These are phyloP conservation scores for Backusella liffmaniae DNA, from an alignment of 192 early-diverging fungal genomes.

Conservation along the genomic window DNA sequence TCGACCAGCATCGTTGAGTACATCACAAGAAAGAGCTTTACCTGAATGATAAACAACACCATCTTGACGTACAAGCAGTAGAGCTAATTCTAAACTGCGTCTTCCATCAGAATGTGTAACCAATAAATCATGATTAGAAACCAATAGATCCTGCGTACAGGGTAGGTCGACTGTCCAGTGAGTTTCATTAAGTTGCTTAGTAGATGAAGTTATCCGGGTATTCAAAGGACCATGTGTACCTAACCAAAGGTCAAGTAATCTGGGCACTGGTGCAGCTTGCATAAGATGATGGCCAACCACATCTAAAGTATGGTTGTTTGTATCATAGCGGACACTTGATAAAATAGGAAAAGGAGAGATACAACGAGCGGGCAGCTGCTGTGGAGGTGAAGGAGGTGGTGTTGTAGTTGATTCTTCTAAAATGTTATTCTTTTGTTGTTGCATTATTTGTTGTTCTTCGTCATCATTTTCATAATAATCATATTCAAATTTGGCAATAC, in stretches of 20 bases:
- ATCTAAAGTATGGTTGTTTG: constrained; percentile 40
- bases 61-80: constrained; percentile 33
- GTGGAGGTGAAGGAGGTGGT: constrained; percentile 36
- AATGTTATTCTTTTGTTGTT: background rate
- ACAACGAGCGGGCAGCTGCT: background rate
- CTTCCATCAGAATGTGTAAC: constrained; percentile 17
- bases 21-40: constrained; percentile 22
- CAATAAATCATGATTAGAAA: constrained; percentile 35
- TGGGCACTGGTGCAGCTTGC: constrained; percentile 19
- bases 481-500: constrained; percentile 60
- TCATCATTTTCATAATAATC: constrained; percentile 9
- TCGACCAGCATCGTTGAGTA: constrained; percentile 15
- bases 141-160: constrained; percentile 34
- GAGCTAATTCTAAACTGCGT: constrained; percentile 23
- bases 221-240: constrained; percentile 45
- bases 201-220: constrained; percentile 5
- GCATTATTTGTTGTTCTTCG: background rate
- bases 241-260: constrained; percentile 48
- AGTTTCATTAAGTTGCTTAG: constrained; percentile 22
- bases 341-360: constrained; percentile 38
- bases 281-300: constrained; percentile 42
- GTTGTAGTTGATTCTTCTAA: constrained; percentile 7
- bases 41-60: constrained; percentile 34
- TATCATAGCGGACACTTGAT: constrained; percentile 40
- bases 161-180: constrained; percentile 23